Conservation (phyloP, 495 filamentous ascomycete genomes). For the Aspergillus panamensis region DNA sequence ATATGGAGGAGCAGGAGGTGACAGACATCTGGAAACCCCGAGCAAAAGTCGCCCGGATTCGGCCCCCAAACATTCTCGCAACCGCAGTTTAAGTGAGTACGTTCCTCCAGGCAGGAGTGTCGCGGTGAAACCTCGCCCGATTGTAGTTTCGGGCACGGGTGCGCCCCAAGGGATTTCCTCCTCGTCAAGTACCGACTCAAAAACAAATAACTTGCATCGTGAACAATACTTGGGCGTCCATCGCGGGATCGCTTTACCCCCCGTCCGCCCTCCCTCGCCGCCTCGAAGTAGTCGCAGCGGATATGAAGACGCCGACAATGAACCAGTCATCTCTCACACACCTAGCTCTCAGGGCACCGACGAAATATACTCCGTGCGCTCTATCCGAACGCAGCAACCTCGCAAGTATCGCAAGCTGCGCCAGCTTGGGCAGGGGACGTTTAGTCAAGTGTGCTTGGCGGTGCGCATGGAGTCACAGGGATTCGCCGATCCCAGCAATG, state of each 20-base stretch:
- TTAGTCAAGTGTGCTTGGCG: constrained; percentile 88
- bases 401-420: constrained; percentile 69
- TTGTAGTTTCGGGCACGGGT: constrained; percentile 62
- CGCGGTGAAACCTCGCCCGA: constrained; percentile 58
- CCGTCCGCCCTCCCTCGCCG: constrained; percentile 67
- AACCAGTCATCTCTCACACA: constrained; percentile 31
- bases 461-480: constrained; percentile 53
- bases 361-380: constrained; percentile 45
- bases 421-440: constrained; percentile 86
- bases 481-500: constrained; percentile 20
- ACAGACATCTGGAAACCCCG: constrained; percentile 40
- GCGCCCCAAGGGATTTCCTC: constrained; percentile 38
- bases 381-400: constrained; percentile 42
- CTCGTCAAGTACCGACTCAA: constrained; percentile 39
- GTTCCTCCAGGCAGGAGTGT: constrained; percentile 65
- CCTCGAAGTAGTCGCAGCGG: constrained; percentile 57
- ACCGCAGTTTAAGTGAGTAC: constrained; percentile 86
- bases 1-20: constrained; percentile 33
- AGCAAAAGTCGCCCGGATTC: constrained; percentile 28
- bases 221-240: constrained; percentile 77
- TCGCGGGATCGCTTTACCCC: constrained; percentile 60
- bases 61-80: constrained; percentile 50
- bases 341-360: constrained; percentile 23
- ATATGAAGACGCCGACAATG: constrained; percentile 30
- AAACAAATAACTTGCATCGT: constrained; percentile 62